Percentiles rank a stretch among this genome's conserved stretches.
These are phyloP conservation scores for Euphorbia pulcherrima DNA, from an alignment of 345 rosid species.

Conservation along the genomic window DNA sequence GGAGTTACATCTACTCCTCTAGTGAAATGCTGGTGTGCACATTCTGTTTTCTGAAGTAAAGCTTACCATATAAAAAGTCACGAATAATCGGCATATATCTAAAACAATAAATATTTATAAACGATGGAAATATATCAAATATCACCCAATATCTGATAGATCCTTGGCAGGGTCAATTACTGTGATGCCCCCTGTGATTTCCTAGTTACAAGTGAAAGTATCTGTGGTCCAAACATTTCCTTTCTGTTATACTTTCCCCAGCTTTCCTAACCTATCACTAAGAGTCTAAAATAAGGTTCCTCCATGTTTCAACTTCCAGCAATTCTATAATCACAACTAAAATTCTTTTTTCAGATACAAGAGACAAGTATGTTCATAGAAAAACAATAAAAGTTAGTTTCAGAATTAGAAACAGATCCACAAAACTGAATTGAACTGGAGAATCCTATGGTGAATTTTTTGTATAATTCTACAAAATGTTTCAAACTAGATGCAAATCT, in stretches of 20 bases:
- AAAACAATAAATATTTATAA: neutral
- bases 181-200: neutral
- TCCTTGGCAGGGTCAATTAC: neutral
- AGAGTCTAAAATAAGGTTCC: neutral
- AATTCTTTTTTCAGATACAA: neutral
- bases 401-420: neutral
- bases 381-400: neutral
- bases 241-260: neutral
- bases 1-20: neutral
- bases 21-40: slow-evolving; percentile 2
- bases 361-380: neutral
- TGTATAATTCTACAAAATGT: neutral
- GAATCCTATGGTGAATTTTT: neutral
- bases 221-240: neutral
- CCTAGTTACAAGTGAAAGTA: neutral
- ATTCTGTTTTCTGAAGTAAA: too few relatives aligned
- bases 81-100: neutral
- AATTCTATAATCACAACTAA: neutral
- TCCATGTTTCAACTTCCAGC: neutral
- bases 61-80: neutral
- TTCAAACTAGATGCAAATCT: neutral
- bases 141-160: neutral
- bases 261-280: neutral
- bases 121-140: neutral
- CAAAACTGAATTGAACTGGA: neutral